Conservation (phyloP, 2,329 filamentous ascomycete genomes). For the Capronia epimyces region DNA sequence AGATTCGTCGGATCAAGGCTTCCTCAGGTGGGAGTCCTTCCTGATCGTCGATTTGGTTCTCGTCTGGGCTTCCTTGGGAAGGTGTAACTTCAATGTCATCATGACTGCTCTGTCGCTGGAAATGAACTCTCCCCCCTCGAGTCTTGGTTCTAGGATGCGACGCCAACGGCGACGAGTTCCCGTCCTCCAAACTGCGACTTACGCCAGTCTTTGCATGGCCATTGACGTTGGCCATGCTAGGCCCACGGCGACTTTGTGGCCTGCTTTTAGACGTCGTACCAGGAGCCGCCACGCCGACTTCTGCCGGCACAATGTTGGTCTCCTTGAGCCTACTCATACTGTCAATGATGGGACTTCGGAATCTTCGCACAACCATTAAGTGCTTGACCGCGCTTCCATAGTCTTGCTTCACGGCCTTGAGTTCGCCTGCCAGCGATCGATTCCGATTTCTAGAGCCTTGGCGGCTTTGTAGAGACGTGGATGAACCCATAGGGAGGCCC, state of each 20-base stretch:
- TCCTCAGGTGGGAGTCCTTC: slow-evolving; percentile 26
- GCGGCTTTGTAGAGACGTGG: slow-evolving; percentile 29
- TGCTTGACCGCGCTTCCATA: slow-evolving; percentile 43
- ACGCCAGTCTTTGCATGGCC: slow-evolving; percentile 8
- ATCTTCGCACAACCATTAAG: slow-evolving; percentile 42
- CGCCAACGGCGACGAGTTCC: slow-evolving; percentile 11
- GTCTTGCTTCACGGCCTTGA: slow-evolving; percentile 37
- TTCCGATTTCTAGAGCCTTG: slow-evolving; percentile 28
- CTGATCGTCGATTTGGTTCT: slow-evolving; percentile 21
- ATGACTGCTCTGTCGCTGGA: slow-evolving; percentile 28
- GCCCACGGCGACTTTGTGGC: slow-evolving; percentile 26
- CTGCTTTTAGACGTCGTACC: slow-evolving; percentile 16
- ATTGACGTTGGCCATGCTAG: slow-evolving; percentile 10
- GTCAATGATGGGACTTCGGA: slow-evolving; percentile 42
- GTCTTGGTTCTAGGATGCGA: slow-evolving; percentile 8
- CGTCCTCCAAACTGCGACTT: slow-evolving; percentile 22
- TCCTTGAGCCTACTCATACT: slow-evolving; percentile 38
- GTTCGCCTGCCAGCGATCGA: slow-evolving; percentile 24
- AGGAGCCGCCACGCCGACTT: slow-evolving; percentile 10
- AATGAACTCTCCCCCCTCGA: slow-evolving; percentile 22
- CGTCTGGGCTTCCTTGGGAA: slow-evolving; percentile 23
- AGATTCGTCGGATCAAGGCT: slow-evolving; percentile 27
- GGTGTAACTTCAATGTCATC: slow-evolving; percentile 29
- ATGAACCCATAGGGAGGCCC: slow-evolving; percentile 27
- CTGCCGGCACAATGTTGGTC: slow-evolving; percentile 11